A percentile compares a stretch with the other conserved stretches of the same genome.
These are phyloP conservation scores for Paraurostyla sp. DNA, from an alignment of 73 alveolate species.

Conservation along the genomic window DNA sequence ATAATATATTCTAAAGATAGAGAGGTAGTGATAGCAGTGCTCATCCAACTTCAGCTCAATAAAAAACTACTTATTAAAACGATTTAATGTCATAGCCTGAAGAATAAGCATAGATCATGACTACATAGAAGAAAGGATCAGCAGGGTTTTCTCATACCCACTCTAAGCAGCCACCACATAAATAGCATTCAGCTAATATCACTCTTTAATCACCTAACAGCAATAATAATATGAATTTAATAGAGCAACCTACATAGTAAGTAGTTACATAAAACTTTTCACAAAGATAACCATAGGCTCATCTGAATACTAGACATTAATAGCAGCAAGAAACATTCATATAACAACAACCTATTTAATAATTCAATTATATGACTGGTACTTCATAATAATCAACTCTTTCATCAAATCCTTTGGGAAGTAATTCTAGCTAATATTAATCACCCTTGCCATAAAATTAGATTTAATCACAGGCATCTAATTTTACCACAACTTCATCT, in stretches of 20 bases:
- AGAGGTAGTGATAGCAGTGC: conserved; percentile 33
- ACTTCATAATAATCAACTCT: no score
- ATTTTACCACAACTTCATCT: no score
- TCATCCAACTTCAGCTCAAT: no score
- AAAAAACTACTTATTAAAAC: no score
- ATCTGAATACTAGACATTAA: no score
- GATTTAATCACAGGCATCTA: no score
- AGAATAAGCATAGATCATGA: not conserved
- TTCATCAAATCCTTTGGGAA: no score
- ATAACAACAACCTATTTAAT: no score
- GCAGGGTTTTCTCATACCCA: conserved; percentile 30
- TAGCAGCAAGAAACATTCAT: no score
- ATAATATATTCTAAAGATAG: conserved; percentile 8
- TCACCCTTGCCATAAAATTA: no score
- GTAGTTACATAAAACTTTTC: not conserved
- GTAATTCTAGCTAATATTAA: no score
- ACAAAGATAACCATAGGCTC: not conserved
- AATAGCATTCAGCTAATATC: conserved; percentile 31
- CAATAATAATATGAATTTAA: not conserved
- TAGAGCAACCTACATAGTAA: not conserved
- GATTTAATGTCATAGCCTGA: conserved; percentile 4
- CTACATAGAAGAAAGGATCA: not conserved
- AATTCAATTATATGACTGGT: no score
- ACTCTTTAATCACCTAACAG: conserved; percentile 35
- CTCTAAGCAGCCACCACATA: conserved; percentile 19